phyloP scores from a whole-genome alignment of 2,329 filamentous ascomycete species.

The Aspergillus pseudoviridinutans region DNA sequence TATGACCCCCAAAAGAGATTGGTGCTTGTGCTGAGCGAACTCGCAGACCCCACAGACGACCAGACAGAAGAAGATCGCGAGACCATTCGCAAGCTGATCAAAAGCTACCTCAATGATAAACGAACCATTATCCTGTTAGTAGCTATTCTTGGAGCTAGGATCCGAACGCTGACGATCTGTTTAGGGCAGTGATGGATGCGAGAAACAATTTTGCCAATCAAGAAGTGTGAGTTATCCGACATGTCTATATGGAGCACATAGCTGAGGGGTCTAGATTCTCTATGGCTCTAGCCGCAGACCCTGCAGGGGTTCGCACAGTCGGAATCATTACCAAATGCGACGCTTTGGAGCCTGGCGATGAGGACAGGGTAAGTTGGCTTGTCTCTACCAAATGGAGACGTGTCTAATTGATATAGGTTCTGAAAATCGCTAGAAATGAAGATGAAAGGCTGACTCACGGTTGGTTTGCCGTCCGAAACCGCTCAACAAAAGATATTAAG shows the following conservation, averaged over 20 bases:
- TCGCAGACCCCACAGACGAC: conserved; percentile 41
- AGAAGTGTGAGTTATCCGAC: conserved; percentile 35
- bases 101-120: conserved; percentile 50
- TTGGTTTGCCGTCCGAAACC: conserved; percentile 26
- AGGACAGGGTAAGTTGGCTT: conserved; percentile 10
- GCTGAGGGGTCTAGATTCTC: conserved; percentile 32
- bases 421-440: conserved; percentile 13
- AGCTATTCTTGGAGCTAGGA: neutral
- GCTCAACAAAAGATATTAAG: conserved; percentile 20
- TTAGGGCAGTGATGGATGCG: conserved; percentile 27
- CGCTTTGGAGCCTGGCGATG: conserved; percentile 23
- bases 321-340: conserved; percentile 39
- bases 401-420: conserved; percentile 4
- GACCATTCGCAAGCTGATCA: conserved; percentile 48
- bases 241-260: neutral
- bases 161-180: neutral
- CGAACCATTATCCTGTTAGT: conserved; percentile 55
- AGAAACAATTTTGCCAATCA: conserved; percentile 54
- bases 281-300: conserved; percentile 37
- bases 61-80: conserved; percentile 53
- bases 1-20: neutral
- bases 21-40: neutral
- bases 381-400: neutral
- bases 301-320: conserved; percentile 29
- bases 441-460: conserved; percentile 19